phyloP scores from a whole-genome alignment of 352 stramenopile species.

The Phytophthora idaei region DNA sequence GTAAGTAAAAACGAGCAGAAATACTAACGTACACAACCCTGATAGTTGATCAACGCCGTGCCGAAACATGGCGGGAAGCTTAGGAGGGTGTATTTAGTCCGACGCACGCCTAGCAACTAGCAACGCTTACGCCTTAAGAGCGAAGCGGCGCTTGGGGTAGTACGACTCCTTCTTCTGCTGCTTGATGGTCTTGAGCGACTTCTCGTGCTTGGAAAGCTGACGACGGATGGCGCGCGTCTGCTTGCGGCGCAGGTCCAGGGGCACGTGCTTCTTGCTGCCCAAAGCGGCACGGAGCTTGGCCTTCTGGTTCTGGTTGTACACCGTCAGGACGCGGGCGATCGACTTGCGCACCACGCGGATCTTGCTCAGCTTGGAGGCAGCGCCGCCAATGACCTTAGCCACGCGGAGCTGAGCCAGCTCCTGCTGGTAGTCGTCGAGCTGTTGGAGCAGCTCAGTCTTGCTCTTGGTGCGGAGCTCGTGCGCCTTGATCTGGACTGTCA shows the following conservation, averaged over 20 bases:
- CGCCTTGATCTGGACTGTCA: constrained; percentile 94
- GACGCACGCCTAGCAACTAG: constrained; percentile 40
- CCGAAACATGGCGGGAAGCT: constrained; percentile 57
- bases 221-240: constrained; percentile 98
- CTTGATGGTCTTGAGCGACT: constrained; percentile 93
- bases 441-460: constrained; percentile 98
- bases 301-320: constrained; percentile 99
- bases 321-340: constrained; percentile 99
- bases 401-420: constrained; percentile 98
- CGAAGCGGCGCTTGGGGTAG: constrained; percentile 97
- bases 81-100: constrained; percentile 72
- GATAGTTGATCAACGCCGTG: constrained; percentile 37
- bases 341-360: constrained; percentile 99
- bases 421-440: constrained; percentile 98
- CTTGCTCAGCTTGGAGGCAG: constrained; percentile 99
- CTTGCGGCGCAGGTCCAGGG: constrained; percentile 98
- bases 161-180: constrained; percentile 96
- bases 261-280: constrained; percentile 96
- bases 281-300: constrained; percentile 95
- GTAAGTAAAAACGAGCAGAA: constrained; percentile 8
- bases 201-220: constrained; percentile 95
- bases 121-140: constrained; percentile 96
- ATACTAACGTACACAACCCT: constrained; percentile 9
- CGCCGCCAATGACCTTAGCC: constrained; percentile 98
- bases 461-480: constrained; percentile 97